phyloP scores from a whole-genome alignment of 768 basidiomycete genomes.

The Lactifluus echinatus region DNA sequence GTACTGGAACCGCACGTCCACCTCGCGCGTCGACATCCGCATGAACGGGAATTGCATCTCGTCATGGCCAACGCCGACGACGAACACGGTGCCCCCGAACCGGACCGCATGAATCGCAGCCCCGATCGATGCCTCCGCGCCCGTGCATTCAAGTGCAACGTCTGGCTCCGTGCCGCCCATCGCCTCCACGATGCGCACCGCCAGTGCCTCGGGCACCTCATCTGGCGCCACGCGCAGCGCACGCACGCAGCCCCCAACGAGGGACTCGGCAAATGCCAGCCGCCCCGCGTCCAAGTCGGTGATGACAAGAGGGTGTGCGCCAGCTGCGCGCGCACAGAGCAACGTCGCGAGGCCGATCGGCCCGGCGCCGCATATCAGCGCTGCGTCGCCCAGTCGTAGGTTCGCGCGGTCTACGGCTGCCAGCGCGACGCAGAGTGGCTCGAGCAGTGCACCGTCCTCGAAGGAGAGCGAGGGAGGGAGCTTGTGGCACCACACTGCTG shows the following conservation, averaged over 20 bases:
- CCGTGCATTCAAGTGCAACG: conserved; percentile 55
- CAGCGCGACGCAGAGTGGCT: conserved; percentile 57
- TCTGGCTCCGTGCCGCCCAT: conserved; percentile 40
- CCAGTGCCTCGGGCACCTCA: conserved; percentile 39
- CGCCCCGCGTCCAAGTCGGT: conserved; percentile 60
- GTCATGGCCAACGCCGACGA: conserved; percentile 60
- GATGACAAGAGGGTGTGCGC: conserved; percentile 61
- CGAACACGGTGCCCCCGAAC: conserved; percentile 61
- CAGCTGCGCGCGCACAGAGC: conserved; percentile 56
- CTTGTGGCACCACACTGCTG: conserved; percentile 40
- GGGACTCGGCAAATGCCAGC: conserved; percentile 54
- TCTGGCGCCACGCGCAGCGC: conserved; percentile 47
- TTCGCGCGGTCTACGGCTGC: conserved; percentile 59
- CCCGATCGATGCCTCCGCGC: conserved; percentile 53
- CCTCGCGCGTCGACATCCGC: conserved; percentile 63
- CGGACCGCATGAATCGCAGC: conserved; percentile 39
- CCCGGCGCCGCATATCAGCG: conserved; percentile 58
- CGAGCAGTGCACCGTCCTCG: conserved; percentile 61
- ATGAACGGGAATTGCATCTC: conserved; percentile 62
- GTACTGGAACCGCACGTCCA: conserved; percentile 63
- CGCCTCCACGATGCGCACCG: conserved; percentile 41
- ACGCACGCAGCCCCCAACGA: conserved; percentile 36
- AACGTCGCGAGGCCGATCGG: conserved; percentile 58
- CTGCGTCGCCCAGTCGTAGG: conserved; percentile 55
- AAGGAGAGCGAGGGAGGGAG: conserved; percentile 54